Evolutionary conservation across 1,284 basidiomycete genomes (phyloP).

Genomic region (Coriolopsis trogii): DNA sequence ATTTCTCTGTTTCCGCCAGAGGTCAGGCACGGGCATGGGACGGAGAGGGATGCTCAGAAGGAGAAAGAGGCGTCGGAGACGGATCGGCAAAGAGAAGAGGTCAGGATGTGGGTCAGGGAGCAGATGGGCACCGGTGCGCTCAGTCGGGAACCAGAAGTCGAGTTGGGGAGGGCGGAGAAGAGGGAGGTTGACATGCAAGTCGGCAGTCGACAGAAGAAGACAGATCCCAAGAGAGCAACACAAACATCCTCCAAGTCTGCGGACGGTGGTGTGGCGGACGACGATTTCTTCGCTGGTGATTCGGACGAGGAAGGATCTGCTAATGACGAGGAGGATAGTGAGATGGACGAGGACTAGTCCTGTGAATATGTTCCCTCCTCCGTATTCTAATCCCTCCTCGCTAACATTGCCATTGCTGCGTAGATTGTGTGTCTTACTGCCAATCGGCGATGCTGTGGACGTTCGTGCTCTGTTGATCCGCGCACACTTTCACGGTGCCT

Average conservation of each 20-base stretch:
- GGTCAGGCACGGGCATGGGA: constrained; percentile 44
- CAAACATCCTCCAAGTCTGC: background rate
- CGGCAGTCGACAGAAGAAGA: background rate
- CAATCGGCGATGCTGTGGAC: too few species aligned
- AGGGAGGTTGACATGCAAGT: background rate
- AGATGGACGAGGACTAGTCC: constrained; percentile 18
- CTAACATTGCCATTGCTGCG: too few species aligned
- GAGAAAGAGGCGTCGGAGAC: constrained; percentile 20
- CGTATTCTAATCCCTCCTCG: too few species aligned
- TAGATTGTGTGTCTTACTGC: too few species aligned
- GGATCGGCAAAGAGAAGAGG: constrained; percentile 57
- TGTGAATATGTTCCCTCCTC: background rate
- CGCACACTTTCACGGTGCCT: too few species aligned
- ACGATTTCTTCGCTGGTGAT: constrained; percentile 17
- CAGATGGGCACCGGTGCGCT: constrained; percentile 70
- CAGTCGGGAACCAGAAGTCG: constrained; percentile 62
- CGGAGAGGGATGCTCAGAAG: constrained; percentile 24
- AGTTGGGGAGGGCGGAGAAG: constrained; percentile 21
- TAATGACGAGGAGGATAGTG: constrained; percentile 3
- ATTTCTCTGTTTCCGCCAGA: constrained; percentile 83
- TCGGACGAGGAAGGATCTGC: constrained; percentile 8
- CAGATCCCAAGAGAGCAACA: background rate
- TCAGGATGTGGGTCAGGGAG: constrained; percentile 61
- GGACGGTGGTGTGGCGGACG: constrained; percentile 10
- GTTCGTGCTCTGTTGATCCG: too few species aligned